A percentile compares a stretch with the other conserved stretches of the same genome.
Conservation (phyloP, 352 stramenopile species). For the Phytophthora hibernalis region DNA sequence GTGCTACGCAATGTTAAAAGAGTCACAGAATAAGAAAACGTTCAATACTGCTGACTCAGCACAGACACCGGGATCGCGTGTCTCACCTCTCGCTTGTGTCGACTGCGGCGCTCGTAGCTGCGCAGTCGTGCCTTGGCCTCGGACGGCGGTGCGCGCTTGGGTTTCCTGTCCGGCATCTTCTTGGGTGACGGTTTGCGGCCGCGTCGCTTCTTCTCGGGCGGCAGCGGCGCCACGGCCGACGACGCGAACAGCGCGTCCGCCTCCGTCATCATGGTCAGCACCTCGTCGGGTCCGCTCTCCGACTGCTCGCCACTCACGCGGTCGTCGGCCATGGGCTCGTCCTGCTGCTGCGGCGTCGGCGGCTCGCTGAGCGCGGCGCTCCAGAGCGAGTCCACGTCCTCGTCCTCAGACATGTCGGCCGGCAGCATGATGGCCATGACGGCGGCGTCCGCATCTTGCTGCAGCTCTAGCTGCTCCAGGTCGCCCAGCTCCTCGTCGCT, state of each 20-base stretch:
- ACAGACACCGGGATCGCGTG: conserved; percentile 2
- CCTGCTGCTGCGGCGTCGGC: conserved; percentile 12
- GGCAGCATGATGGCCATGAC: conserved; percentile 42
- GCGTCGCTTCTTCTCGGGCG: conserved; percentile 44
- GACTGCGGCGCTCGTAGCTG: conserved; percentile 64
- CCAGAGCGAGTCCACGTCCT: conserved; percentile 43
- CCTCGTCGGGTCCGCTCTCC: conserved; percentile 40
- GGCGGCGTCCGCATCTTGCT: conserved; percentile 19
- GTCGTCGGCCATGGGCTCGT: conserved; percentile 32
- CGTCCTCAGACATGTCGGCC: conserved; percentile 29
- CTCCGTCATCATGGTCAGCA: conserved; percentile 49
- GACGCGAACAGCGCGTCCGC: conserved; percentile 36
- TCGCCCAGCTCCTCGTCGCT: conserved; percentile 38
- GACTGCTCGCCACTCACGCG: conserved; percentile 40
- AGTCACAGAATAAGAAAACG: conserved; percentile 2
- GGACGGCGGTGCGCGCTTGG: conserved; percentile 46
- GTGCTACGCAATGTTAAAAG: conserved; percentile 44
- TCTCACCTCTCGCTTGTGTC: conserved; percentile 57
- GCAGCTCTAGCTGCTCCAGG: conserved; percentile 33
- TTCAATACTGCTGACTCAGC: conserved; percentile 21
- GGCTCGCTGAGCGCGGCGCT: conserved; percentile 33
- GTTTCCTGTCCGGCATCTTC: conserved; percentile 43
- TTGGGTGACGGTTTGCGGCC: conserved; percentile 52
- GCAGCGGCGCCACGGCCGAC: conserved; percentile 30
- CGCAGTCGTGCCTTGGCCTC: conserved; percentile 52